These are phyloP conservation scores for Candida jianshihensis DNA, from an alignment of 805 yeast genomes.

Conservation along the genomic window DNA sequence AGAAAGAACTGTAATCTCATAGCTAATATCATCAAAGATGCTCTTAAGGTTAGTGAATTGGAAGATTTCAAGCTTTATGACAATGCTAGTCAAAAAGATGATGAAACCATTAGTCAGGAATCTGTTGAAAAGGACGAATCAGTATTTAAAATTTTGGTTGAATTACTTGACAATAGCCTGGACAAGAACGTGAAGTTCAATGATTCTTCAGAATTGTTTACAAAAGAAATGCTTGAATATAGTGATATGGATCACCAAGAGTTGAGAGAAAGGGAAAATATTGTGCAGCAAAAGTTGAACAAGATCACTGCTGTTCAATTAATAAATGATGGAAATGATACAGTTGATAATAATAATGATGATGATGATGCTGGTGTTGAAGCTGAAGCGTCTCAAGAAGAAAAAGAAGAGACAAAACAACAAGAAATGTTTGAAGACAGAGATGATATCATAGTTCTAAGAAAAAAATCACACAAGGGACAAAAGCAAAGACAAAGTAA, in stretches of 20 bases:
- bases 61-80: conserved; percentile 32
- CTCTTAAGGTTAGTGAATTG: conserved; percentile 18
- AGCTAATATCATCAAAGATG: conserved; percentile 44
- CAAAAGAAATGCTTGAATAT: not conserved
- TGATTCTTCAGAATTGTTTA: not conserved
- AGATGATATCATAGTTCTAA: conserved; percentile 19
- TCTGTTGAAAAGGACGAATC: conserved; percentile 8
- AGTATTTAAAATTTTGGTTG: conserved; percentile 1
- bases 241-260: not conserved
- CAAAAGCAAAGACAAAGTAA: conserved; percentile 3
- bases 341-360: not conserved
- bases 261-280: conserved; percentile 12
- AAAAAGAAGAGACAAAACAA: not conserved
- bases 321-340: not conserved
- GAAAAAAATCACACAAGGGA: conserved; percentile 6
- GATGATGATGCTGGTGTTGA: conserved; percentile 1
- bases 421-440: conserved; percentile 12
- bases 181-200: not conserved
- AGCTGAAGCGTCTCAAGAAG: not conserved
- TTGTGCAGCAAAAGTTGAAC: conserved; percentile 3
- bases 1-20: conserved; percentile 51
- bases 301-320: not conserved
- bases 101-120: conserved; percentile 6
- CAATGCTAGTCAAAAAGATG: not conserved
- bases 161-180: not conserved